Evolutionary conservation across 768 basidiomycete species (phyloP).

Genomic region (Pulveroboletus sp.): DNA sequence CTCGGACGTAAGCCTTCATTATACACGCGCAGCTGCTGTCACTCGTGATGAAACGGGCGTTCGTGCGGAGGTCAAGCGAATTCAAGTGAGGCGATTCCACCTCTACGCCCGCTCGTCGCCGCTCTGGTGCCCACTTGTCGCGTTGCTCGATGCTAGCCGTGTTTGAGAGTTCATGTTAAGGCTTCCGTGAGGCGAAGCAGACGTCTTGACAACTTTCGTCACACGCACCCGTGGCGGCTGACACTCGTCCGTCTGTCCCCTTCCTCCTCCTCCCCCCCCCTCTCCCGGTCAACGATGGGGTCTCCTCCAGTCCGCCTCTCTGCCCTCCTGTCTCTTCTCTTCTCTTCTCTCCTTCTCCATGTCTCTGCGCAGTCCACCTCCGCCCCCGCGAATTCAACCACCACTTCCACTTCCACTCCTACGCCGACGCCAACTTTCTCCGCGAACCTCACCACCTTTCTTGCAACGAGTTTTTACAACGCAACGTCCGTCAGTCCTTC

Average conservation of each 20-base stretch:
- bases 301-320: background rate
- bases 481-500: conserved; percentile 44
- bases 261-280: background rate
- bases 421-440: conserved; percentile 5
- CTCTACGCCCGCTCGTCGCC: conserved; percentile 6
- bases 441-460: conserved; percentile 46
- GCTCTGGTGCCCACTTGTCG: background rate
- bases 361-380: conserved; percentile 38
- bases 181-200: conserved; percentile 2
- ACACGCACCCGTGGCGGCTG: conserved; percentile 30
- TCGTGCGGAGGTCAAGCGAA: background rate
- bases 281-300: conserved; percentile 12
- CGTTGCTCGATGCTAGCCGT: conserved; percentile 1
- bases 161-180: background rate
- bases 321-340: conserved; percentile 20
- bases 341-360: conserved; percentile 22
- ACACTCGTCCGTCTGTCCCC: conserved; percentile 10
- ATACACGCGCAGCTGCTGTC: too few species aligned
- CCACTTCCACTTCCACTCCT: background rate
- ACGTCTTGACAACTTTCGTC: conserved; percentile 9
- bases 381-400: conserved; percentile 18
- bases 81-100: background rate
- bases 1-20: background rate
- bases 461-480: conserved; percentile 50
- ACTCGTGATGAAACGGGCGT: background rate